These are phyloP conservation scores for Myxozyma vanderwaltii DNA, from an alignment of 805 yeast genomes.

Conservation along the genomic window DNA sequence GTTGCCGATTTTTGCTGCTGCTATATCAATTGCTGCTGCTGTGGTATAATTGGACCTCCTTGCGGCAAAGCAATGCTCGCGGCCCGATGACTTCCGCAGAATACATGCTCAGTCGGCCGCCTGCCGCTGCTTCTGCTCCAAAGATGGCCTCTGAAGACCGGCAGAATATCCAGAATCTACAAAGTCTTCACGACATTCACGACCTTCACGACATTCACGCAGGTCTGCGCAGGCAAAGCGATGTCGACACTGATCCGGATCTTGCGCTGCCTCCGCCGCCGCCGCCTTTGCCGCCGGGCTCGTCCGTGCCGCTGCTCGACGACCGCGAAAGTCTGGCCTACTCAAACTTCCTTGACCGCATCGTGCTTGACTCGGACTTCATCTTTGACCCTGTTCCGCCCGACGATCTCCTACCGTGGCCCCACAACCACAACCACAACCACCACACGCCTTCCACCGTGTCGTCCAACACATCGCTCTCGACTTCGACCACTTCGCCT, in stretches of 20 bases:
- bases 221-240: background rate
- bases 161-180: no score
- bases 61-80: background rate
- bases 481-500: constrained; percentile 9
- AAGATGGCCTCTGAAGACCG: constrained; percentile 1
- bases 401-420: constrained; percentile 24
- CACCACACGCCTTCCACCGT: background rate
- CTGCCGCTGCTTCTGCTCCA: background rate
- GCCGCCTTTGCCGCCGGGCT: constrained; percentile 9
- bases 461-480: constrained; percentile 8
- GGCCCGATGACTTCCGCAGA: constrained; percentile 9
- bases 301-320: constrained; percentile 34
- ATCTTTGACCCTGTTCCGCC: constrained; percentile 40
- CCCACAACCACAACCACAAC: constrained; percentile 9
- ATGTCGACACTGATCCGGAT: background rate
- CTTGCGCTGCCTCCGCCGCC: constrained; percentile 18
- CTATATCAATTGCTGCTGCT: no score
- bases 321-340: constrained; percentile 40
- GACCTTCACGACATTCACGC: background rate
- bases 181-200: background rate
- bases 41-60: background rate
- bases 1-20: no score
- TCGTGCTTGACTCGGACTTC: constrained; percentile 40
- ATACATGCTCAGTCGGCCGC: constrained; percentile 2
- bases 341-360: constrained; percentile 39